phyloP scores from a whole-genome alignment of 352 stramenopile genomes.

The Ochromonadaceae sp. region DNA sequence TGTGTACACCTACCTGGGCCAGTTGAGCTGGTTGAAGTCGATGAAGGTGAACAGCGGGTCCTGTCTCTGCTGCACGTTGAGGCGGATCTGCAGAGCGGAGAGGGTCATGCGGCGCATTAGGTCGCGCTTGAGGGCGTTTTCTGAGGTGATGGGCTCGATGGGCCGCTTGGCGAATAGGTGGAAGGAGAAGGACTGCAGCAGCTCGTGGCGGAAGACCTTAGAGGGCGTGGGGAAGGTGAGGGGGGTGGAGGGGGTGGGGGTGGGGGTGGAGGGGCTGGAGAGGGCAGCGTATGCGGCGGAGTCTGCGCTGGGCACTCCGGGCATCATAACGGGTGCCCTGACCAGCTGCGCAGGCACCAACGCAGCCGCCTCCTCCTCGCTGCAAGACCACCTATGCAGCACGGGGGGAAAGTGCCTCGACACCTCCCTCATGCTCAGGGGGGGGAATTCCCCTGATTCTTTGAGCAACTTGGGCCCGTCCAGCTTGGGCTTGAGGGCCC shows the following conservation, averaged over 20 bases:
- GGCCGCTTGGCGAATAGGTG: slow-evolving; percentile 67
- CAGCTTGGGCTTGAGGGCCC: slow-evolving; percentile 43
- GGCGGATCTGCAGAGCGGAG: slow-evolving; percentile 54
- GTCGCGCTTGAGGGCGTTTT: slow-evolving; percentile 44
- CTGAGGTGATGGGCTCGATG: slow-evolving; percentile 49
- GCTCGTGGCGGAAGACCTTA: slow-evolving; percentile 49
- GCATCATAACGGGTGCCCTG: not conserved
- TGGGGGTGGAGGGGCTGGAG: not conserved
- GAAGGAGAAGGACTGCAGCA: slow-evolving; percentile 61
- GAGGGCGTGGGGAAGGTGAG: not conserved
- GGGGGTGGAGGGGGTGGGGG: not conserved
- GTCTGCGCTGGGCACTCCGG: no score
- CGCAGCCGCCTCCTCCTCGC: slow-evolving; percentile 24
- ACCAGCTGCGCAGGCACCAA: slow-evolving; percentile 24
- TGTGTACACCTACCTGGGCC: no score
- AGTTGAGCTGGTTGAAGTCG: slow-evolving; percentile 70
- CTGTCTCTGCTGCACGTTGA: slow-evolving; percentile 34
- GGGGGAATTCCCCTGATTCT: slow-evolving; percentile 20
- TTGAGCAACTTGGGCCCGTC: slow-evolving; percentile 38
- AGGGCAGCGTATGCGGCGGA: not conserved
- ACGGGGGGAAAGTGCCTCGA: slow-evolving; percentile 64
- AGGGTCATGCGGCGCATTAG: slow-evolving; percentile 55
- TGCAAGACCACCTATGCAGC: slow-evolving; percentile 54
- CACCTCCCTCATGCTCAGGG: slow-evolving; percentile 50
- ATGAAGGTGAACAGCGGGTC: slow-evolving; percentile 66